Percentiles rank a stretch among this genome's conserved stretches.
Conservation (phyloP, 768 basidiomycete genomes). For the Clathrus columnatus region DNA sequence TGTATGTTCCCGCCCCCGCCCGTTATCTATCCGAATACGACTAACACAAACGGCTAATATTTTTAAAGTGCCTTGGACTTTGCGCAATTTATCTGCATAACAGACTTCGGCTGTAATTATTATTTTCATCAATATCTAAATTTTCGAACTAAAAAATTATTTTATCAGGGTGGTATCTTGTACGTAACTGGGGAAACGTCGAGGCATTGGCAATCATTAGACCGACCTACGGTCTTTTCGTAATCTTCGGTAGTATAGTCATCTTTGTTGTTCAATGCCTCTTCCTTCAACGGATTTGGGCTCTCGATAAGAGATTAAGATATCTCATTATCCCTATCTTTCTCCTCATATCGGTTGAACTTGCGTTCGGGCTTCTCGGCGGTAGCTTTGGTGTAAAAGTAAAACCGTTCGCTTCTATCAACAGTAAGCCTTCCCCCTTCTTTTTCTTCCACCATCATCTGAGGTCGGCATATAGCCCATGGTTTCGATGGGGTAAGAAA, state of each 20-base stretch:
- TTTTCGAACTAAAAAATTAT: not conserved
- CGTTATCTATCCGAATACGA: not conserved
- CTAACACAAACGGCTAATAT: not conserved
- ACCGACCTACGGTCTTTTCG: not conserved
- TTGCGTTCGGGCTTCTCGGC: not conserved
- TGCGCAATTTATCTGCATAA: not conserved
- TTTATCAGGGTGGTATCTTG: not conserved
- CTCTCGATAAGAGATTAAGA: not conserved
- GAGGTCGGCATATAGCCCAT: not conserved
- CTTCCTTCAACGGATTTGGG: not conserved
- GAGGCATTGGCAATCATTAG: not conserved
- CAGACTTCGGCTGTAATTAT: not conserved
- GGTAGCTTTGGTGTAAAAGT: not conserved
- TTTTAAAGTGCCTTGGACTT: not conserved
- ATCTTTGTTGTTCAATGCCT: not conserved
- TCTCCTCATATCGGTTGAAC: not conserved
- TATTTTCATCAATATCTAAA: not conserved
- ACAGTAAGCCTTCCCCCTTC: not conserved
- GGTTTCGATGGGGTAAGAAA: not conserved
- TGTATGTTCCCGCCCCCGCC: not conserved
- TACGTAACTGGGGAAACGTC: not conserved
- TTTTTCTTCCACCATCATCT: not conserved
- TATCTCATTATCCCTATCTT: not conserved
- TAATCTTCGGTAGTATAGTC: not conserved
- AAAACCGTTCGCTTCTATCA: not conserved